Base-by-base conservation (phyloP, 2,329 filamentous ascomycete genomes). In the Rhytidhysteron rufulum region DNA sequence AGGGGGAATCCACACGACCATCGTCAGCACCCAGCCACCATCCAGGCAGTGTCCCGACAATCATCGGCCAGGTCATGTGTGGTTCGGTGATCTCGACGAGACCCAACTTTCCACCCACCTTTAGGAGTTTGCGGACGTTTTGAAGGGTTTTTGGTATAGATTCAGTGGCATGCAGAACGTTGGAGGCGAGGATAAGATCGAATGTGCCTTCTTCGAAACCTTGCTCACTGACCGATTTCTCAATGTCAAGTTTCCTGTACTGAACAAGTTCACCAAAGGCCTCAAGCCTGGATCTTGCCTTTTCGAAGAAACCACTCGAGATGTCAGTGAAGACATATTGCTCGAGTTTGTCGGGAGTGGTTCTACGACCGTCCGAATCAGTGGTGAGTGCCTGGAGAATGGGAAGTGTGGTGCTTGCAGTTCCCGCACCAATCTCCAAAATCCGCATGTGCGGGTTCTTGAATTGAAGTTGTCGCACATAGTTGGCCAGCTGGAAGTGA, bases 101-200 rank as follows among this genome's bases (percentile, higher is more conserved):
- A n/a, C n/a, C n/a, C n/a, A 77, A 49, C 25, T 68, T 63, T 1
- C 72, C 72, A 3, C 63, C 68, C 0, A 70, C 67, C 15, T 33
- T 38, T 10, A 49, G 46, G 7, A 50, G 29, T 21, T 31, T 35
- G 3, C 39, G 32, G 9, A 20, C 34, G 29, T 48, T 44, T 2
- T 16, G 25, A 15, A 50, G 20, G 5, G 40, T 42, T 16, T 35
- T 24, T 9, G 22, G 17, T 4, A 49, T 37, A 9, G 24, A 20
- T 29, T 34, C 19, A 11, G 44, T 45, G 2, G 47, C 41, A 15
- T 44, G 44, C 4, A 48, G 35, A 9, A 47, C 41, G n/a, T 47
- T 34, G 31, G 19, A n/a, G 8, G 34, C 36, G 16, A 46, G n/a
- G 21, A 46, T 25, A 15, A 46, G n/a, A 11, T 46, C 44, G 34